Percentiles rank a stretch among this genome's conserved stretches.
These are phyloP conservation scores for Malus fusca DNA, from an alignment of 306 rosid species.

Conservation along the genomic window DNA sequence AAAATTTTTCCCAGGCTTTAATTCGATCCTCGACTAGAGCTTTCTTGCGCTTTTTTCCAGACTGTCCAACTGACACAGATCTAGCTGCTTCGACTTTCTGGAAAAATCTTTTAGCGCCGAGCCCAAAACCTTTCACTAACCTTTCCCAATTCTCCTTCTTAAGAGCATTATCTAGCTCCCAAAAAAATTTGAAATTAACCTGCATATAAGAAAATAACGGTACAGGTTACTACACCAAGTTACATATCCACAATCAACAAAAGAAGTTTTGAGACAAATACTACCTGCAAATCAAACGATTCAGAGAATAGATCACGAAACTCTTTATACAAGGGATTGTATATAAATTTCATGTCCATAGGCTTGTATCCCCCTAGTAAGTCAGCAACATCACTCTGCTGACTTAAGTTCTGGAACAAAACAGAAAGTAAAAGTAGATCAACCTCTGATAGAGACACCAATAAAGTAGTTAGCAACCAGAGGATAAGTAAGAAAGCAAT, in stretches of 20 bases:
- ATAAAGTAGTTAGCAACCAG: neutral
- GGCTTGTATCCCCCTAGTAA: slow-evolving; percentile 91
- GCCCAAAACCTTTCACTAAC: slow-evolving; percentile 38
- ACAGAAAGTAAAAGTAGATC: neutral
- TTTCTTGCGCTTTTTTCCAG: slow-evolving; percentile 60
- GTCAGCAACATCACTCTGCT: slow-evolving; percentile 90
- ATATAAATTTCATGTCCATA: slow-evolving; percentile 48
- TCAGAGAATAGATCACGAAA: slow-evolving; percentile 48
- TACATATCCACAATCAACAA: slow-evolving; percentile 7
- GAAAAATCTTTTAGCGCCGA: slow-evolving; percentile 19
- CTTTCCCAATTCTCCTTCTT: slow-evolving; percentile 46
- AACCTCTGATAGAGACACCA: neutral
- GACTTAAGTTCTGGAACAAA: slow-evolving; percentile 77
- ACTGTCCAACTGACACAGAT: slow-evolving; percentile 5
- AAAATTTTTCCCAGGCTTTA: slow-evolving; percentile 61
- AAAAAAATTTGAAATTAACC: slow-evolving; percentile 32
- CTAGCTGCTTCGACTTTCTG: slow-evolving; percentile 22
- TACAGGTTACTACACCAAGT: slow-evolving; percentile 3
- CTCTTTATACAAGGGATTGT: slow-evolving; percentile 47
- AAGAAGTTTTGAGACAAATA: neutral
- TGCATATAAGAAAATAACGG: slow-evolving; percentile 26
- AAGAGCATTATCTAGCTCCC: slow-evolving; percentile 26
- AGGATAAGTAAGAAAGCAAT: neutral
- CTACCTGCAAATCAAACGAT: slow-evolving; percentile 52
- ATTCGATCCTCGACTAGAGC: slow-evolving; percentile 43